These are phyloP conservation scores for Phytomonas sp. DNA, from an alignment of 208 protist genomes.

Conservation along the genomic window DNA sequence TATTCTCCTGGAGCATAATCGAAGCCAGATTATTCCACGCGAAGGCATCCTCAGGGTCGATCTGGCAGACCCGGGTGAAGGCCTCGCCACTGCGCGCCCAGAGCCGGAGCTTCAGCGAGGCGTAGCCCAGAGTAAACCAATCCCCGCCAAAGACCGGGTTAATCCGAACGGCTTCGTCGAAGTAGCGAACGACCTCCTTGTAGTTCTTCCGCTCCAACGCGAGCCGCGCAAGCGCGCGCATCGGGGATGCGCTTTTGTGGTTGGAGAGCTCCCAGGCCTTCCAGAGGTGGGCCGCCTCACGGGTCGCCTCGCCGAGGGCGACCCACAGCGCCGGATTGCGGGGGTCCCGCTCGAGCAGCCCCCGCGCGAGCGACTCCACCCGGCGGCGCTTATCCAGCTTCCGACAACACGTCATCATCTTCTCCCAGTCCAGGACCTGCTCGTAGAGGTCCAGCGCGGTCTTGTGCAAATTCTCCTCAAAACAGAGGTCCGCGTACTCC, in stretches of 20 bases:
- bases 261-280: constrained; percentile 88
- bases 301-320: constrained; percentile 84
- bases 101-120: constrained; percentile 56
- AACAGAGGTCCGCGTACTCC: constrained; percentile 85
- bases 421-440: constrained; percentile 80
- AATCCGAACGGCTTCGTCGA: constrained; percentile 77
- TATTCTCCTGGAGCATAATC: constrained; percentile 63
- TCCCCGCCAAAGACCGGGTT: constrained; percentile 88
- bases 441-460: constrained; percentile 85
- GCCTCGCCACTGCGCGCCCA: constrained; percentile 72
- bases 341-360: constrained; percentile 75
- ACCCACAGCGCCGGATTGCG: constrained; percentile 85
- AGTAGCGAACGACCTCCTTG: constrained; percentile 80
- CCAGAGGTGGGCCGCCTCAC: constrained; percentile 67
- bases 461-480: constrained; percentile 78
- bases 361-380: constrained; percentile 77
- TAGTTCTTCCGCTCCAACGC: constrained; percentile 82
- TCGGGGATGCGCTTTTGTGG: constrained; percentile 75
- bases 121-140: constrained; percentile 89
- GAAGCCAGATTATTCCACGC: constrained; percentile 91
- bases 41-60: constrained; percentile 81
- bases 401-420: constrained; percentile 87
- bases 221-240: constrained; percentile 78
- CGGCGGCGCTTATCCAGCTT: constrained; percentile 80
- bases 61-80: constrained; percentile 87